Conservation (phyloP, 768 basidiomycete species). For the Cyclocybe cylindracea region DNA sequence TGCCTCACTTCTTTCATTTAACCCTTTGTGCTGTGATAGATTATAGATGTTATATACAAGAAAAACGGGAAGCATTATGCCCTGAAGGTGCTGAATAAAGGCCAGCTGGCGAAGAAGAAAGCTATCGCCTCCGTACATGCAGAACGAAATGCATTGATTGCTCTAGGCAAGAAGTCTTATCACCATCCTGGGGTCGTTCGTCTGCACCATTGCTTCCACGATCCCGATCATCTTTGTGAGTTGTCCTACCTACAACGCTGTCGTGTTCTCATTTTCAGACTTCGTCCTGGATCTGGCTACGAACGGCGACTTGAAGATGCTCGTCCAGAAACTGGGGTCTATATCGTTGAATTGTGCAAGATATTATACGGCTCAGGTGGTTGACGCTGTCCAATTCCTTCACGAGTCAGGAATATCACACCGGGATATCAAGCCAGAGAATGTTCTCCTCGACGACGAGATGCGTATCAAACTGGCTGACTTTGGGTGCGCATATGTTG, state of each 20-base stretch:
- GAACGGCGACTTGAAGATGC: slow-evolving; percentile 77
- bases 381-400: slow-evolving; percentile 89
- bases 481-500: slow-evolving; percentile 88
- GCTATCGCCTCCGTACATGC: slow-evolving; percentile 76
- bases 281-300: slow-evolving; percentile 77
- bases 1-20: background rate
- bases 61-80: slow-evolving; percentile 32
- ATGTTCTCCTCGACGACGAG: slow-evolving; percentile 84
- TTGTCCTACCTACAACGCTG: slow-evolving; percentile 14
- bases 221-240: slow-evolving; percentile 82
- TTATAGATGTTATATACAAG: slow-evolving; percentile 29
- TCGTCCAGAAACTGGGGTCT: slow-evolving; percentile 81
- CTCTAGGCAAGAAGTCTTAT: slow-evolving; percentile 55
- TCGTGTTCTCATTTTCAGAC: slow-evolving; percentile 41
- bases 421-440: slow-evolving; percentile 87
- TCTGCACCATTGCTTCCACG: slow-evolving; percentile 84
- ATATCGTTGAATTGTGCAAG: slow-evolving; percentile 74
- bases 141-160: slow-evolving; percentile 77
- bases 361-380: slow-evolving; percentile 88
- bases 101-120: slow-evolving; percentile 75
- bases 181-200: slow-evolving; percentile 79
- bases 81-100: slow-evolving; percentile 70
- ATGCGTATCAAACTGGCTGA: slow-evolving; percentile 95
- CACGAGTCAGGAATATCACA: slow-evolving; percentile 90
- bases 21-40: slow-evolving; percentile 15